Evolutionary conservation across 495 filamentous ascomycete species (phyloP).

Genomic region (Annulohypoxylon maeteangense): DNA sequence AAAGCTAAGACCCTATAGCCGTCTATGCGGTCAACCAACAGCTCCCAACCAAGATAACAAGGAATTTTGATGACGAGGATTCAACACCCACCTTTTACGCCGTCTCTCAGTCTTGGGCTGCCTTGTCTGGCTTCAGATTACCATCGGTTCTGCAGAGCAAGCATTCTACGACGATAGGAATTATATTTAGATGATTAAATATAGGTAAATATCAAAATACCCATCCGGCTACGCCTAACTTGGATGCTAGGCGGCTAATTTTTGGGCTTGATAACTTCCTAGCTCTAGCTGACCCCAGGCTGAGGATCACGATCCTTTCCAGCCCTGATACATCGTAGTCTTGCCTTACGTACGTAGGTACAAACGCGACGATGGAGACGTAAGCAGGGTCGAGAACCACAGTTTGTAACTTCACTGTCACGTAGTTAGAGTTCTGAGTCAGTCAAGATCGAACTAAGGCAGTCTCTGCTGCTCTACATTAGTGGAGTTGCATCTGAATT

Average conservation of each 20-base stretch:
- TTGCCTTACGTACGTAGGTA: conserved; percentile 19
- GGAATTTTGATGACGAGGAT: neutral
- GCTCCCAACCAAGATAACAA: neutral
- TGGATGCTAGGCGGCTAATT: neutral
- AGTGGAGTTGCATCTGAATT: neutral
- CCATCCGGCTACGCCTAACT: neutral
- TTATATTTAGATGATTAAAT: neutral
- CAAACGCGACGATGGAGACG: conserved; percentile 7
- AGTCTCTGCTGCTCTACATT: neutral
- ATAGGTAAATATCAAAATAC: neutral
- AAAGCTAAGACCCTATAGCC: neutral
- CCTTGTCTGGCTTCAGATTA: neutral
- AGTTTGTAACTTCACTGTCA: neutral
- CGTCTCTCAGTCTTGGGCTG: neutral
- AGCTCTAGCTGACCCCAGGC: conserved; percentile 11
- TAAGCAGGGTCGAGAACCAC: neutral
- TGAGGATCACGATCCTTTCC: conserved; percentile 25
- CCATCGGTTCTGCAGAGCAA: neutral
- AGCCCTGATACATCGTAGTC: neutral
- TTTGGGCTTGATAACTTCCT: neutral
- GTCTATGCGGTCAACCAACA: neutral
- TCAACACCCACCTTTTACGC: neutral
- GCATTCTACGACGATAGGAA: neutral
- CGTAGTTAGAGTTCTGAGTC: conserved; percentile 8
- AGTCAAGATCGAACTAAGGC: conserved; percentile 7